Conservation (phyloP, 306 rosid genomes). For the Cyclanthera cordifolia region DNA sequence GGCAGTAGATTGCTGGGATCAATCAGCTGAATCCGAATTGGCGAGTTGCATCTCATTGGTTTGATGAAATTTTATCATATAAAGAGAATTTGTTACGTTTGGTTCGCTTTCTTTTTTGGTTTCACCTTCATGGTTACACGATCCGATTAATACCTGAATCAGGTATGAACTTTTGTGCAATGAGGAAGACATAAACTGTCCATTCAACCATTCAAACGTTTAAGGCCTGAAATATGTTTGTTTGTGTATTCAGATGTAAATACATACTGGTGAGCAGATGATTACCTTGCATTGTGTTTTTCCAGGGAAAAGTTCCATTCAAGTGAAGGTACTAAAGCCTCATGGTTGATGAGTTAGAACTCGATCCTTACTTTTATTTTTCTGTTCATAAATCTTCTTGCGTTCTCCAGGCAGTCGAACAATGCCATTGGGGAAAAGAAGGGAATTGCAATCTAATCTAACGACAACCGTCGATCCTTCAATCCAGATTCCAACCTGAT, state of each 20-base stretch:
- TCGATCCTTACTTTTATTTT: not conserved
- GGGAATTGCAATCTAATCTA: not conserved
- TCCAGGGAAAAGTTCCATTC: not conserved
- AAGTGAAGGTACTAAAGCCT: not conserved
- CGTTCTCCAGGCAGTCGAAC: not conserved
- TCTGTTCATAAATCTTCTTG: not conserved
- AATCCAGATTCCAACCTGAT: not conserved
- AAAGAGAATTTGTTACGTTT: not conserved
- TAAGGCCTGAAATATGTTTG: not conserved
- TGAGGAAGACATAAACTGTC: not conserved
- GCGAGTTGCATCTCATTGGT: not conserved
- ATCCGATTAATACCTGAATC: not conserved
- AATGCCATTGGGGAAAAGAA: not conserved
- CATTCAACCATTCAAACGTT: not conserved
- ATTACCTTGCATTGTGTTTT: not conserved
- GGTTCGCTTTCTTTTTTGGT: not conserved
- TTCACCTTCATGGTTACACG: not conserved
- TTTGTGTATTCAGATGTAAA: not conserved
- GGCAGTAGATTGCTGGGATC: not conserved
- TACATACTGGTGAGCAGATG: not conserved
- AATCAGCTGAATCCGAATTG: not conserved
- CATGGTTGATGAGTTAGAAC: not conserved
- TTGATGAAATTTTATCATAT: not conserved
- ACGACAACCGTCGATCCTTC: not conserved
- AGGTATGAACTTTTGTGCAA: not conserved